Base-by-base conservation (phyloP, 2,329 filamentous ascomycete species). In the Sarocladiaceae sp. region DNA sequence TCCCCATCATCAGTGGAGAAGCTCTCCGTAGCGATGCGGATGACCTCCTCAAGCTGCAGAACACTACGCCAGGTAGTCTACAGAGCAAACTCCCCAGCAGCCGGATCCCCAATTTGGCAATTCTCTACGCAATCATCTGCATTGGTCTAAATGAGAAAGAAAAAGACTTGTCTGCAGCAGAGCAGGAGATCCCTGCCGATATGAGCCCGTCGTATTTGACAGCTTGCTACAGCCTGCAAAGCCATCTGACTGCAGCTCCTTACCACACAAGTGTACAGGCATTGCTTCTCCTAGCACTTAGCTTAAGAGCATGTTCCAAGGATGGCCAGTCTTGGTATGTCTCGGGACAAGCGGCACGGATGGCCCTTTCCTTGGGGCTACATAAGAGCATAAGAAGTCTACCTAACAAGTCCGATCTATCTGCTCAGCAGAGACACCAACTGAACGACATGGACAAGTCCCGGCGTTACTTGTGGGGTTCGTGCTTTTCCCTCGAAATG, bases 321-420 rank as follows among this genome's bases (percentile, higher is more conserved):
- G 47, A 50, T 25, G 40, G 40, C 40, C 40, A 44, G 40, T 44
- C 40, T 8, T 44, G 40, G 40, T 44, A 44, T 23, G 17, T 44
- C 7, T 44, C 40, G 23, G 40, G 40, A 12, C 40, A 44, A 8
- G 40, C 40, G 12, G 40, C 23, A 12, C 40, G 40, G 22, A 12
- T 44, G 3, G 40, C 40, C 3, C 22, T 44, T 3, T 44, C 40
- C 28, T 23, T 44, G 22, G 40, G 40, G 3, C 40, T 44, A n/a
- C 40, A 44, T 23, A 44, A 44, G 23, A 22, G 22, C 22, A 13
- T 22, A n/a, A 44, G 22, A 44, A 44, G 40, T 26, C 23, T 26
- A n/a, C 4, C 15, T 8, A 28, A 26, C 23, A 4, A 44, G 10
- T 3, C 13, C 22, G n/a, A 44, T 22, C 37, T 40, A 6, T 40